Percentiles rank a stretch among this genome's conserved stretches.
phyloP scores from a whole-genome alignment of 2,329 filamentous ascomycete species.

The Microcyclospora tardicrescens region DNA sequence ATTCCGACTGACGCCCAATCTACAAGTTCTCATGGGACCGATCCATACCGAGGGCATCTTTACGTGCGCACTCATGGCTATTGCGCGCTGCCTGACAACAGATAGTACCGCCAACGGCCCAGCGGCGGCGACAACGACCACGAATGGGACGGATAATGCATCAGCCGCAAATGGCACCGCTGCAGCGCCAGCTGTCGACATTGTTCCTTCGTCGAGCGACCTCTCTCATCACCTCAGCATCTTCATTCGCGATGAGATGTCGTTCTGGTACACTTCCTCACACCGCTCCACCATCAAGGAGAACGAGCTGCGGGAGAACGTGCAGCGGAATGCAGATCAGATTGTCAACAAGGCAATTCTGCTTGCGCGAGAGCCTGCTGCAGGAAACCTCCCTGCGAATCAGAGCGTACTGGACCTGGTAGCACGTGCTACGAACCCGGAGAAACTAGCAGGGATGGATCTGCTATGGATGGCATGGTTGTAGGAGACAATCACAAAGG shows the following conservation, averaged over 20 bases:
- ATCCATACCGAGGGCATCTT: slow-evolving; percentile 94
- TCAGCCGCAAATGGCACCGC: slow-evolving; percentile 3
- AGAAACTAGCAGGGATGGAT: slow-evolving; percentile 78
- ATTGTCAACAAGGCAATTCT: slow-evolving; percentile 84
- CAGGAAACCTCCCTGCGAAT: slow-evolving; percentile 68
- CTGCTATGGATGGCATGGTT: slow-evolving; percentile 96
- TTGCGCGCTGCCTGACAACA: slow-evolving; percentile 85
- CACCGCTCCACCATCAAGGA: slow-evolving; percentile 55
- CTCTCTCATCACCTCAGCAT: slow-evolving; percentile 90
- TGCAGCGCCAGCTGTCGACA: slow-evolving; percentile 1
- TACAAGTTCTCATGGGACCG: slow-evolving; percentile 92
- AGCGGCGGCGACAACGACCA: slow-evolving; percentile 28
- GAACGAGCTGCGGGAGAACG: slow-evolving; percentile 60
- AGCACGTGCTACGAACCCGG: slow-evolving; percentile 82
- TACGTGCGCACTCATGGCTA: slow-evolving; percentile 88
- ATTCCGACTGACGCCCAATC: slow-evolving; percentile 91
- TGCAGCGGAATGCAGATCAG: slow-evolving; percentile 75
- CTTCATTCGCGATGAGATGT: slow-evolving; percentile 96
- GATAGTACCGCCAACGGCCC: slow-evolving; percentile 32
- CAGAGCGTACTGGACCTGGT: slow-evolving; percentile 95
- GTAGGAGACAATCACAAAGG: slow-evolving; percentile 28
- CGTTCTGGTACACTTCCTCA: slow-evolving; percentile 81
- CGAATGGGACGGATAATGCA: background rate
- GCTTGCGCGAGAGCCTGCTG: slow-evolving; percentile 59
- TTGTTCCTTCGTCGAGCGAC: slow-evolving; percentile 35